Conservation (phyloP, 108 stramenopile genomes). For the Skeletonema potamos region DNA sequence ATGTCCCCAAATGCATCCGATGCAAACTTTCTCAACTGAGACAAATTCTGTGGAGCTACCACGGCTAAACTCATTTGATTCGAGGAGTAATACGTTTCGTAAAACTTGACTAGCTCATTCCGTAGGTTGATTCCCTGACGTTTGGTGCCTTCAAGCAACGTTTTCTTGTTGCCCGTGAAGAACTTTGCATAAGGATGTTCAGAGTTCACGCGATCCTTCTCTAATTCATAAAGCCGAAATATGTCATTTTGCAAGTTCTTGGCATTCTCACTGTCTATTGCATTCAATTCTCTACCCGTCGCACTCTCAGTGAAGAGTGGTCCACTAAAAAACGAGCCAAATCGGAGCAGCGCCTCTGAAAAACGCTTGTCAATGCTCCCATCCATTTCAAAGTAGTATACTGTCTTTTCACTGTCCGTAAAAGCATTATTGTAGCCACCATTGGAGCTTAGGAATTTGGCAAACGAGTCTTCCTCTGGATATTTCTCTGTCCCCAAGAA, state of each 20-base stretch:
- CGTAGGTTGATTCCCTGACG: slow-evolving; percentile 75
- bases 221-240: slow-evolving; percentile 86
- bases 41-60: slow-evolving; percentile 76
- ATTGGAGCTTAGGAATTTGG: slow-evolving; percentile 68
- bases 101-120: slow-evolving; percentile 88
- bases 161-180: slow-evolving; percentile 91
- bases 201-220: slow-evolving; percentile 81
- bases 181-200: slow-evolving; percentile 92
- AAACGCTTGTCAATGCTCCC: slow-evolving; percentile 62
- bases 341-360: slow-evolving; percentile 79
- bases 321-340: slow-evolving; percentile 89
- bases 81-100: slow-evolving; percentile 85
- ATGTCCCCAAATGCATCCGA: slow-evolving; percentile 74
- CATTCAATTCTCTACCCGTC: slow-evolving; percentile 90
- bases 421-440: slow-evolving; percentile 88
- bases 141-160: slow-evolving; percentile 71
- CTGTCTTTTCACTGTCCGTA: slow-evolving; percentile 90
- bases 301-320: slow-evolving; percentile 87
- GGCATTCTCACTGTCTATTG: slow-evolving; percentile 93
- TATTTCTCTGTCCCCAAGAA: slow-evolving; percentile 90
- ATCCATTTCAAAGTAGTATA: slow-evolving; percentile 91
- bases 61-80: slow-evolving; percentile 93
- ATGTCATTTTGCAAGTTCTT: slow-evolving; percentile 92
- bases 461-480: slow-evolving; percentile 82
- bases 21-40: slow-evolving; percentile 72